These are phyloP conservation scores for Chytridiales sp. DNA, from an alignment of 371 early-diverging fungal species.

Conservation along the genomic window DNA sequence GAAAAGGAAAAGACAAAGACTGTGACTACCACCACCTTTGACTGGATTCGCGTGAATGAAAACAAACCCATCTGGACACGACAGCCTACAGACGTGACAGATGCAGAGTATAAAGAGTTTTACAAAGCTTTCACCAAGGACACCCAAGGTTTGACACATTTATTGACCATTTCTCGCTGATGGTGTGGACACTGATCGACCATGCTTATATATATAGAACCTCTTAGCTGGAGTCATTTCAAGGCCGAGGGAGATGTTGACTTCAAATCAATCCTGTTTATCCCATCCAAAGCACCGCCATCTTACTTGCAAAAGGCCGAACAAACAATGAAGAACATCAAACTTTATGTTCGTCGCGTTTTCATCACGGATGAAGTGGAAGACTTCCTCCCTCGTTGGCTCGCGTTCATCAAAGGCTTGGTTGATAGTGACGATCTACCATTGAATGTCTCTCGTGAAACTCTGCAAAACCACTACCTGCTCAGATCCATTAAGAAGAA, in stretches of 20 bases:
- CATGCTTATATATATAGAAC: too few species aligned
- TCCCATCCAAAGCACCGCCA: constrained; percentile 71
- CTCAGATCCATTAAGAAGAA: constrained; percentile 82
- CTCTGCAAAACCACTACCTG: constrained; percentile 80
- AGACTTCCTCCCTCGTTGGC: constrained; percentile 73
- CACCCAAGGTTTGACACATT: too few species aligned
- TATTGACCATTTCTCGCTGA: too few species aligned
- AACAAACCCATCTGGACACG: constrained; percentile 94
- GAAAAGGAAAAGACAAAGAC: constrained; percentile 57
- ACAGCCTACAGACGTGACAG: constrained; percentile 69
- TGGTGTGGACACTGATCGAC: too few species aligned
- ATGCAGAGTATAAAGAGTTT: constrained; percentile 81
- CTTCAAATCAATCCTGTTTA: constrained; percentile 81
- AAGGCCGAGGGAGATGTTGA: constrained; percentile 88
- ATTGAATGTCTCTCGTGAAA: constrained; percentile 94
- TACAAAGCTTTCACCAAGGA: constrained; percentile 80
- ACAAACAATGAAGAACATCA: constrained; percentile 65
- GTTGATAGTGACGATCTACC: constrained; percentile 94
- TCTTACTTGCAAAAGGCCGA: constrained; percentile 67
- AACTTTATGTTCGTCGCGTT: constrained; percentile 90
- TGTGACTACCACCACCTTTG: constrained; percentile 54
- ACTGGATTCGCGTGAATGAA: constrained; percentile 72
- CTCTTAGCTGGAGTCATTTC: constrained; percentile 73
- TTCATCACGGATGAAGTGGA: constrained; percentile 90
- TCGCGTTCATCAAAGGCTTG: constrained; percentile 67